These are phyloP conservation scores for Brassica rapa DNA, from an alignment of 345 rosid genomes.

Conservation along the genomic window DNA sequence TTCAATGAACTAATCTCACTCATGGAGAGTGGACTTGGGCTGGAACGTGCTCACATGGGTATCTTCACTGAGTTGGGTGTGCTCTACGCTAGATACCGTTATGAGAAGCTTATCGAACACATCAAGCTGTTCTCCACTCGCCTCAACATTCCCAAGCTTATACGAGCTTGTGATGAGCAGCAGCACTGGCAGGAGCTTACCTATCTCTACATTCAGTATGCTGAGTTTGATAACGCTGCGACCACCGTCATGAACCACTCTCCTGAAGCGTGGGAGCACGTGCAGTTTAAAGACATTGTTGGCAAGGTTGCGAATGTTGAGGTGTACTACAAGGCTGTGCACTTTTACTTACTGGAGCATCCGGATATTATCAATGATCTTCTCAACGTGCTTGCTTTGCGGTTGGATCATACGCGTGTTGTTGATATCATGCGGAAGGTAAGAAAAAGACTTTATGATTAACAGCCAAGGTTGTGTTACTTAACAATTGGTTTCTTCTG, in stretches of 20 bases:
- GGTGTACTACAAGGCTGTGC: conserved; percentile 94
- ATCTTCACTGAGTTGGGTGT: conserved; percentile 99
- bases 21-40: conserved; percentile 97
- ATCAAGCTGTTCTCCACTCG: conserved; percentile 95
- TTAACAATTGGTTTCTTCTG: neutral
- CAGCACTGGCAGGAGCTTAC: conserved; percentile 98
- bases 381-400: conserved; percentile 89
- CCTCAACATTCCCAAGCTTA: conserved; percentile 96
- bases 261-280: conserved; percentile 99
- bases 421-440: conserved; percentile 99
- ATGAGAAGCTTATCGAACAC: conserved; percentile 98
- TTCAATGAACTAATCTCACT: conserved; percentile 96
- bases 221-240: conserved; percentile 98
- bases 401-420: conserved; percentile 95
- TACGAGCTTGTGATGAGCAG: conserved; percentile 97
- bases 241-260: conserved; percentile 99
- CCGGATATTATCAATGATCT: conserved; percentile 94
- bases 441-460: neutral
- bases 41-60: conserved; percentile 99
- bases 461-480: no score
- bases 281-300: conserved; percentile 93
- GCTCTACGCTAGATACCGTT: conserved; percentile 92
- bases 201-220: conserved; percentile 85
- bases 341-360: conserved; percentile 96
- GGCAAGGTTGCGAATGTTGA: conserved; percentile 97